Percentiles rank a stretch among this genome's conserved stretches.
phyloP scores from a whole-genome alignment of 805 yeast species.

The Cyberlindnera lachancei region DNA sequence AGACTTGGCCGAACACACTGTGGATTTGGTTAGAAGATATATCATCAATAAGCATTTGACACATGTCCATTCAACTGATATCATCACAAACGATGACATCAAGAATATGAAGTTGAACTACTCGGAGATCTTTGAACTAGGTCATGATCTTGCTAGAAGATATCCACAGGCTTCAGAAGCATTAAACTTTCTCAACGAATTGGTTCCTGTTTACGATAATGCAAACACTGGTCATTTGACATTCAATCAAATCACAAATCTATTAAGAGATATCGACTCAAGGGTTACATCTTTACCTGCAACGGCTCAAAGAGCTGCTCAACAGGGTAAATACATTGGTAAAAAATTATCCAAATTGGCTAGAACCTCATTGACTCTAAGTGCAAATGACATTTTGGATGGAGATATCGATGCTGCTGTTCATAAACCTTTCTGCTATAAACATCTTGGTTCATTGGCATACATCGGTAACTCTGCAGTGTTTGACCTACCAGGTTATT shows the following conservation, averaged over 20 bases:
- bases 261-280: conserved; percentile 49
- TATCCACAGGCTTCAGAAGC: conserved; percentile 56
- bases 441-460: conserved; percentile 60
- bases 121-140: conserved; percentile 41
- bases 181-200: conserved; percentile 39
- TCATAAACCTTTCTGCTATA: conserved; percentile 52
- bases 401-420: conserved; percentile 51
- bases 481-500: conserved; percentile 54
- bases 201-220: conserved; percentile 45
- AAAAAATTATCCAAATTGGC: conserved; percentile 50
- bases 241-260: conserved; percentile 41
- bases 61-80: conserved; percentile 26
- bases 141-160: conserved; percentile 38
- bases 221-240: conserved; percentile 41
- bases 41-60: conserved; percentile 35
- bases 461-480: conserved; percentile 67
- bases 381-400: conserved; percentile 38
- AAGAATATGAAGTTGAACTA: conserved; percentile 39
- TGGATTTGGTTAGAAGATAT: conserved; percentile 40
- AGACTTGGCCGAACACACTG: conserved; percentile 48
- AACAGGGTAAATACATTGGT: conserved; percentile 62
- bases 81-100: conserved; percentile 45
- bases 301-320: conserved; percentile 68
- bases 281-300: conserved; percentile 65
- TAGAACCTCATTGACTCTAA: conserved; percentile 34